Percentiles rank a stretch among this genome's conserved stretches.
Evolutionary conservation across 345 rosid species (phyloP).

Genomic region (Lepidium sativum): DNA sequence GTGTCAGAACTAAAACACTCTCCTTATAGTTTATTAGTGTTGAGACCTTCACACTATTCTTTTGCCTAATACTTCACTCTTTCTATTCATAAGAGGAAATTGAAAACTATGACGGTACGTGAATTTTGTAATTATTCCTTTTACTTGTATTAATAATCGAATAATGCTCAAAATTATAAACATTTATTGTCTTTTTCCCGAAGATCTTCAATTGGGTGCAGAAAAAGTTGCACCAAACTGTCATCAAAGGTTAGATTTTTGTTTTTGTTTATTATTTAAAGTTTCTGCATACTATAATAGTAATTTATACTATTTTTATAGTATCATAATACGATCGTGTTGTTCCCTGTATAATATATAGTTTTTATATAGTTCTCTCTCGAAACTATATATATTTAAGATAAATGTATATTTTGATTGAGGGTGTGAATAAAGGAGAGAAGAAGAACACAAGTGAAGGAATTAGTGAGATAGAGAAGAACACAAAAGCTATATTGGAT

Average conservation of each 20-base stretch:
- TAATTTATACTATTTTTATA: not conserved
- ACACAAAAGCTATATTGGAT: slow-evolving; percentile 51
- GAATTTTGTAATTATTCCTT: not conserved
- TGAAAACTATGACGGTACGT: slow-evolving; percentile 22
- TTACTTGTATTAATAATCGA: not conserved
- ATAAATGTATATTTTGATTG: slow-evolving; percentile 20
- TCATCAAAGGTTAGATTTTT: slow-evolving; percentile 48
- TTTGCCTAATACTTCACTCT: not conserved
- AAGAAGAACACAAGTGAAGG: slow-evolving; percentile 44
- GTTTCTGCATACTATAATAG: not conserved
- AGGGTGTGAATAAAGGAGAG: slow-evolving; percentile 38
- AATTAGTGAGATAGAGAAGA: slow-evolving; percentile 42
- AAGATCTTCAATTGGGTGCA: slow-evolving; percentile 93
- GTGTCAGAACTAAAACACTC: slow-evolving; percentile 24
- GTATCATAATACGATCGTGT: not conserved
- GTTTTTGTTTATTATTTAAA: not conserved
- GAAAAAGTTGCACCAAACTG: slow-evolving; percentile 50
- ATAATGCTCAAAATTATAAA: not conserved
- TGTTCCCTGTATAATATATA: not conserved
- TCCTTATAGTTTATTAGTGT: not conserved
- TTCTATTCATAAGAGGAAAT: slow-evolving; percentile 8
- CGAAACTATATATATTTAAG: not conserved
- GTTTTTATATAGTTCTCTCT: not conserved
- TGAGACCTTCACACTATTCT: not conserved
- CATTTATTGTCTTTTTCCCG: not conserved